phyloP scores from a whole-genome alignment of 2,329 filamentous ascomycete genomes.

The Verticillium klebahnii region DNA sequence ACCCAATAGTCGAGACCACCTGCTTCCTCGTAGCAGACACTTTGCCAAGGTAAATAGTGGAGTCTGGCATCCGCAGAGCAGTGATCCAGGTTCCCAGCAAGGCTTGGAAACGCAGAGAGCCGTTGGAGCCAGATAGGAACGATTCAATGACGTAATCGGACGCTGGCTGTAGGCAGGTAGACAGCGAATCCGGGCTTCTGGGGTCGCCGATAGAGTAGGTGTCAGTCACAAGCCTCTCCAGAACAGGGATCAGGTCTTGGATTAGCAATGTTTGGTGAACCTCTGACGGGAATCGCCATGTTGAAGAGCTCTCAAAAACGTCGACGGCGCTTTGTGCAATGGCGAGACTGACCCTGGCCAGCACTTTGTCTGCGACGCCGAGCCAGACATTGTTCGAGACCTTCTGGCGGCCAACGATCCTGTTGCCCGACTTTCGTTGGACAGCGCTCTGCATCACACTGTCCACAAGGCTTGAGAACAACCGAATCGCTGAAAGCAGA shows the following conservation, averaged over 20 bases:
- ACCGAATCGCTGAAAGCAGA: slow-evolving; percentile 64
- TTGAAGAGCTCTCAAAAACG: slow-evolving; percentile 78
- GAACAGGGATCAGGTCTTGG: slow-evolving; percentile 60
- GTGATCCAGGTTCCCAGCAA: slow-evolving; percentile 66
- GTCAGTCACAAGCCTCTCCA: slow-evolving; percentile 67
- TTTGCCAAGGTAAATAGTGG: slow-evolving; percentile 57
- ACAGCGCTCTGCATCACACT: slow-evolving; percentile 69
- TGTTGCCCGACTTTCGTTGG: slow-evolving; percentile 55
- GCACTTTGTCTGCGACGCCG: slow-evolving; percentile 72
- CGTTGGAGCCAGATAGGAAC: slow-evolving; percentile 67
- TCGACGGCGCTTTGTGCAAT: slow-evolving; percentile 75
- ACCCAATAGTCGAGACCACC: slow-evolving; percentile 57
- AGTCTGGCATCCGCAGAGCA: slow-evolving; percentile 53
- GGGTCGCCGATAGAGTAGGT: slow-evolving; percentile 71
- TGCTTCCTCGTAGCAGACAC: slow-evolving; percentile 55
- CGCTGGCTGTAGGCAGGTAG: slow-evolving; percentile 62
- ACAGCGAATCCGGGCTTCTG: slow-evolving; percentile 38
- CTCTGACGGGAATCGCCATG: slow-evolving; percentile 74
- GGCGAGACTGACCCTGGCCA: slow-evolving; percentile 65
- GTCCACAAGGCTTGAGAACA: slow-evolving; percentile 73
- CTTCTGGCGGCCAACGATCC: slow-evolving; percentile 40
- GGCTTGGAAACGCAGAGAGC: slow-evolving; percentile 71
- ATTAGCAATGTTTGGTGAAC: slow-evolving; percentile 67
- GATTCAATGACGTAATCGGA: slow-evolving; percentile 73
- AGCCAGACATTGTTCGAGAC: slow-evolving; percentile 53